Evolutionary conservation across 805 yeast species (phyloP).

Genomic region (Huiozyma sinensis): DNA sequence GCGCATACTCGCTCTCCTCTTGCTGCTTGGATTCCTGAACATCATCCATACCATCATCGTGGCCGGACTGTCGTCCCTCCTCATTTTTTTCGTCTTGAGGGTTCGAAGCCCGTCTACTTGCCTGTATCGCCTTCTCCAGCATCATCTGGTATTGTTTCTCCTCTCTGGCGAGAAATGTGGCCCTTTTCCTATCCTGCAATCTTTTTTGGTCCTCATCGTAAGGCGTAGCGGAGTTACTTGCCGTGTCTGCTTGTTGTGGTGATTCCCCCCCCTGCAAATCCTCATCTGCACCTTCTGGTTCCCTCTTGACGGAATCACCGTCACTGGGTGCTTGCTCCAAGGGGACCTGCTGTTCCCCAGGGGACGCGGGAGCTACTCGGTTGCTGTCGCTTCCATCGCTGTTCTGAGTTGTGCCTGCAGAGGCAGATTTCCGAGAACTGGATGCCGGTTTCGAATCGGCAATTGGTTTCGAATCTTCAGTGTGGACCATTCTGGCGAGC

Average conservation of each 20-base stretch:
- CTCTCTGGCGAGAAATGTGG: slow-evolving; percentile 32
- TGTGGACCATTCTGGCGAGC: slow-evolving; percentile 7
- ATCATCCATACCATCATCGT: not conserved
- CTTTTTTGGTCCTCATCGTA: slow-evolving; percentile 20
- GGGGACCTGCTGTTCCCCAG: not conserved
- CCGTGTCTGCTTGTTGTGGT: not conserved
- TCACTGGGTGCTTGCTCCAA: slow-evolving; percentile 2
- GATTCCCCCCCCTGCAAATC: slow-evolving; percentile 6
- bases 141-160: slow-evolving; percentile 35
- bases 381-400: not conserved
- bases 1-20: not conserved
- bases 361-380: not conserved
- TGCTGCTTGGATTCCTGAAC: not conserved
- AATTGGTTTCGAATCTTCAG: not conserved
- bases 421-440: not conserved
- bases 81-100: slow-evolving; percentile 6
- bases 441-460: not conserved
- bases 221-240: slow-evolving; percentile 5
- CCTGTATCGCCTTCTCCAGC: slow-evolving; percentile 33
- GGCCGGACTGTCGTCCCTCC: not conserved
- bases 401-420: not conserved
- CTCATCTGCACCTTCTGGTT: slow-evolving; percentile 10
- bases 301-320: not conserved
- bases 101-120: slow-evolving; percentile 30
- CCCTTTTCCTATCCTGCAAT: slow-evolving; percentile 28